These are phyloP conservation scores for Lactifluus piperatus DNA, from an alignment of 768 basidiomycete genomes.

Conservation along the genomic window DNA sequence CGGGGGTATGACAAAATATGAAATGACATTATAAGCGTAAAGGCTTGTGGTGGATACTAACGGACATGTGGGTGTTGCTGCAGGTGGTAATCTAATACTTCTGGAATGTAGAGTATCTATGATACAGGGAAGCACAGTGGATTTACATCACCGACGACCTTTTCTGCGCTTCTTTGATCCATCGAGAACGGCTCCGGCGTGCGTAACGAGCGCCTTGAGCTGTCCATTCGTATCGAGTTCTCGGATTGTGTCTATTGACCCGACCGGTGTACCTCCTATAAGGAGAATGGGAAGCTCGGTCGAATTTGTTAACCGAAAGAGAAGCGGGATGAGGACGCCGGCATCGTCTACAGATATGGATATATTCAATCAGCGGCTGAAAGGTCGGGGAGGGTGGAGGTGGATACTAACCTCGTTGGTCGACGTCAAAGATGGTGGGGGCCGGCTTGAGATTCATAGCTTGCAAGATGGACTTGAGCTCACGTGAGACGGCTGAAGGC, in stretches of 20 bases:
- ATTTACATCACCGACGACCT: conserved; percentile 22
- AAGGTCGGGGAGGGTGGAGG: not conserved
- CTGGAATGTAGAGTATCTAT: not conserved
- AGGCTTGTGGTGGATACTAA: not conserved
- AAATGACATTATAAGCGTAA: not conserved
- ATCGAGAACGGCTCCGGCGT: conserved; percentile 51
- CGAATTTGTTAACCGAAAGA: conserved; percentile 49
- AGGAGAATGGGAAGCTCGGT: conserved; percentile 57
- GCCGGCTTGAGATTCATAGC: conserved; percentile 50
- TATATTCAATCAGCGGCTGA: not conserved
- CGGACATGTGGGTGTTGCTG: not conserved
- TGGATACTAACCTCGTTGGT: conserved; percentile 40
- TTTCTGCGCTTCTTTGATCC: conserved; percentile 39
- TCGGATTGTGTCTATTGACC: conserved; percentile 44
- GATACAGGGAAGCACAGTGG: not conserved
- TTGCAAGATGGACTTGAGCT: conserved; percentile 51
- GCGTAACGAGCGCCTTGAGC: conserved; percentile 39
- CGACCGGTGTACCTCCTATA: conserved; percentile 53
- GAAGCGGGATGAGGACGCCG: conserved; percentile 49
- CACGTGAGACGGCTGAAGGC: conserved; percentile 57
- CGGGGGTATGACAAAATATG: not conserved
- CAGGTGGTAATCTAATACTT: not conserved
- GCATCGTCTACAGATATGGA: conserved; percentile 41
- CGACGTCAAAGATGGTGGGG: conserved; percentile 63
- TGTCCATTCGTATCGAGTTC: conserved; percentile 42